Conservation (phyloP, 257 asterid genomes). For the Oldenlandia corymbosa region DNA sequence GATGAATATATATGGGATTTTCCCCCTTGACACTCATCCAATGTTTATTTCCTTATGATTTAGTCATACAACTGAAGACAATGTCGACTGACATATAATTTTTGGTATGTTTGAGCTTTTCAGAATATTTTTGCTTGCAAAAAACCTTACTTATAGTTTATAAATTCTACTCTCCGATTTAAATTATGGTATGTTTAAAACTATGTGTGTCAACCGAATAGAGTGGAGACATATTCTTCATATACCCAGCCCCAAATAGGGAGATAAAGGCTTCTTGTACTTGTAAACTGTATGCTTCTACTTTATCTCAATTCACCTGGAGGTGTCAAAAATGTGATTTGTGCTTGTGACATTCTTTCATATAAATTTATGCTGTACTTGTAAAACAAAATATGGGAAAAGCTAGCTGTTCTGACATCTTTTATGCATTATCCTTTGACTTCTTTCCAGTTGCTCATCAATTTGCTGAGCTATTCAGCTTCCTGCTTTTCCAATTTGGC, state of each 20-base stretch:
- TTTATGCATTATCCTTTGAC: slow-evolving; percentile 23
- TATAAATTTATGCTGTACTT: neutral
- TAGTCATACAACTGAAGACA: neutral
- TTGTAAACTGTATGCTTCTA: no score
- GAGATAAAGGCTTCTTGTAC: no score
- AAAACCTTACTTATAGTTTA: neutral
- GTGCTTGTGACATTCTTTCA: neutral
- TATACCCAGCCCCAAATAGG: no score
- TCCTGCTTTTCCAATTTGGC: slow-evolving; percentile 65
- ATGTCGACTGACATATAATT: neutral
- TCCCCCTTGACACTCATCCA: neutral
- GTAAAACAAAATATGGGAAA: neutral
- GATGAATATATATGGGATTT: neutral
- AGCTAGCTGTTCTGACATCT: neutral
- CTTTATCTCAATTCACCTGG: no score
- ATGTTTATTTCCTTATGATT: neutral
- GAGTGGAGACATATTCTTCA: no score
- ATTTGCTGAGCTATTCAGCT: slow-evolving; percentile 69
- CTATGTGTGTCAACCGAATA: no score
- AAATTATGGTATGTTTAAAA: no score
- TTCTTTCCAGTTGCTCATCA: slow-evolving; percentile 67
- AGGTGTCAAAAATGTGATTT: neutral
- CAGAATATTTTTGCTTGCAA: neutral
- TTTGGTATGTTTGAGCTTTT: neutral
- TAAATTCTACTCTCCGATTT: no score